phyloP scores from a whole-genome alignment of 2,329 filamentous ascomycete species.

The Neopestalotiopsis sp. region DNA sequence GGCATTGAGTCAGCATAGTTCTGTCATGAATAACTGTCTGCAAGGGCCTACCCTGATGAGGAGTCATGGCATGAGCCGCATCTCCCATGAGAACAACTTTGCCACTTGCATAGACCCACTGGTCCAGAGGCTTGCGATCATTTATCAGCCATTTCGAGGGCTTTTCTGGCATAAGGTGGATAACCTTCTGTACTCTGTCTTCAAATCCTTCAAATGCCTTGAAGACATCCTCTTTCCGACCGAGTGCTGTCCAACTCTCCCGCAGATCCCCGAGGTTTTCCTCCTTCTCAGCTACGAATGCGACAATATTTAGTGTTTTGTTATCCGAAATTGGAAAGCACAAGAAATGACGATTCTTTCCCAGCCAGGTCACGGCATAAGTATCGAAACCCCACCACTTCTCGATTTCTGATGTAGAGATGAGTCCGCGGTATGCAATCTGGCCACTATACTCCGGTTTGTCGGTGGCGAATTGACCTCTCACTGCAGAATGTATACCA shows the following conservation, averaged over 20 bases:
- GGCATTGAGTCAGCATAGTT: conserved; percentile 23
- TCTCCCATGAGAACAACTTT: conserved; percentile 50
- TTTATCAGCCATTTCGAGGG: conserved; percentile 12
- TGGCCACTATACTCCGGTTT: conserved; percentile 28
- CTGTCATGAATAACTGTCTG: background rate
- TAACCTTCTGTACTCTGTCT: conserved; percentile 8
- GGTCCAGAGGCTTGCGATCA: conserved; percentile 8
- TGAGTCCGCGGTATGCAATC: conserved; percentile 30
- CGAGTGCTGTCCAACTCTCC: conserved; percentile 41
- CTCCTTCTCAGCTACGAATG: conserved; percentile 36
- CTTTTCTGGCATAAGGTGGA: conserved; percentile 10
- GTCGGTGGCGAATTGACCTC: conserved; percentile 26
- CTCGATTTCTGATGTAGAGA: conserved; percentile 23
- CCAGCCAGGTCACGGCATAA: conserved; percentile 36
- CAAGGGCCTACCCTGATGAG: conserved; percentile 28
- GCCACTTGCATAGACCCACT: conserved; percentile 25
- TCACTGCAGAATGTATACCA: conserved; percentile 37
- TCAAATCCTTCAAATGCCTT: conserved; percentile 11
- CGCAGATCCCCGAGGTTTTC: conserved; percentile 36
- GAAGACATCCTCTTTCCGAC: conserved; percentile 24
- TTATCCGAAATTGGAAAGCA: conserved; percentile 40
- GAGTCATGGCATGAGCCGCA: conserved; percentile 54
- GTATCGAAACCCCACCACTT: conserved; percentile 33
- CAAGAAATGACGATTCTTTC: conserved; percentile 41
- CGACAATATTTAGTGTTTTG: conserved; percentile 41